These are phyloP conservation scores for Phaeosphaeriaceae sp. DNA, from an alignment of 2,329 filamentous ascomycete genomes.

Conservation along the genomic window DNA sequence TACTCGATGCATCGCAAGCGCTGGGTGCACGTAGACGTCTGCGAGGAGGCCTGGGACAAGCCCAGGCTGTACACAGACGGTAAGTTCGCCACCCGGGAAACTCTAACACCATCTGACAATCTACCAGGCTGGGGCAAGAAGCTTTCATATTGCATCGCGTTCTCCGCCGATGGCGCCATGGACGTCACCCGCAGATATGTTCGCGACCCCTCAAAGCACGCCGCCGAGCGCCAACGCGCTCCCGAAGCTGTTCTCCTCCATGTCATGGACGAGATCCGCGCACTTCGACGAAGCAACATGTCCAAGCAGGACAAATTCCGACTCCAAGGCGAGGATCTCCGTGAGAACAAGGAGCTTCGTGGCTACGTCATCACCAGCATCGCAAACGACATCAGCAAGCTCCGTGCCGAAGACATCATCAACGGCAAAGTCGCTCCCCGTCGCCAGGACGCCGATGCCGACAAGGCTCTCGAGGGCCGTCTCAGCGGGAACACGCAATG, in stretches of 20 bases:
- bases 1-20: constrained; percentile 92
- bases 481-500: constrained; percentile 49
- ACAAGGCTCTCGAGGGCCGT: constrained; percentile 56
- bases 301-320: constrained; percentile 84
- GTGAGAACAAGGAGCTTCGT: constrained; percentile 77
- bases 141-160: constrained; percentile 96
- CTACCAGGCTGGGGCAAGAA: constrained; percentile 84
- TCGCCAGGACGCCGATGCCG: constrained; percentile 53
- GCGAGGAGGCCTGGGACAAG: constrained; percentile 95
- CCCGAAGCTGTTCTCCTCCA: constrained; percentile 90
- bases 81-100: constrained; percentile 44
- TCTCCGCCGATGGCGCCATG: constrained; percentile 83
- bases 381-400: constrained; percentile 73
- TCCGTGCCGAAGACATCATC: constrained; percentile 61
- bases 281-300: constrained; percentile 82
- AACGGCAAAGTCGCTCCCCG: constrained; percentile 30
- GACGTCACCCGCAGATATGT: constrained; percentile 73
- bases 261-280: constrained; percentile 90
- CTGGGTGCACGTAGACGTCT: constrained; percentile 97
- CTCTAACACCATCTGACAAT: constrained; percentile 14
- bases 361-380: constrained; percentile 77
- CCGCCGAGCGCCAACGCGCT: constrained; percentile 77
- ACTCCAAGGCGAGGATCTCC: constrained; percentile 79
- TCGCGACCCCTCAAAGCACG: constrained; percentile 72
- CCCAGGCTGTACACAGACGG: constrained; percentile 89